Percentiles rank a stretch among this genome's conserved stretches.
Evolutionary conservation across 2,329 filamentous ascomycete species (phyloP).

Genomic region (Pseudogymnoascus sp.): DNA sequence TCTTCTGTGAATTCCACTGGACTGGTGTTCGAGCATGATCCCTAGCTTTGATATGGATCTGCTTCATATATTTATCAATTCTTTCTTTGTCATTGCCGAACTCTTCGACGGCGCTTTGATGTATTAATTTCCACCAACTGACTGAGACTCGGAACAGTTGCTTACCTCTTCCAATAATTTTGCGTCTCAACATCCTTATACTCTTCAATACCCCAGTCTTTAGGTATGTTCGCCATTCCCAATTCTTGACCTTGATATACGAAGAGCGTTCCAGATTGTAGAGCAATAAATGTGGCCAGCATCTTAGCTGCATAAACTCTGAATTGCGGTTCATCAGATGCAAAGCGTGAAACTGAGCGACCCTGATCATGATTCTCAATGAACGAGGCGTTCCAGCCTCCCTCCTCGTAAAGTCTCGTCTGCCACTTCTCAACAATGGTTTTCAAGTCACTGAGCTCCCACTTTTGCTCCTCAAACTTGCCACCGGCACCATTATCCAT

Average conservation of each 20-base stretch:
- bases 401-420: conserved; percentile 40
- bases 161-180: conserved; percentile 38
- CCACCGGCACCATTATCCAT: conserved; percentile 38
- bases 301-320: conserved; percentile 43
- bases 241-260: conserved; percentile 55
- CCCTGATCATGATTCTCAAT: conserved; percentile 51
- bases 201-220: conserved; percentile 51
- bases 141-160: conserved; percentile 18
- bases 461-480: conserved; percentile 39
- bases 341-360: conserved; percentile 41
- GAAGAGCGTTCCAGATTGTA: conserved; percentile 47
- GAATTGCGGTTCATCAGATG: conserved; percentile 35
- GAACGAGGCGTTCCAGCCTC: conserved; percentile 50
- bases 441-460: conserved; percentile 34
- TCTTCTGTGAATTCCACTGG: conserved; percentile 47
- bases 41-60: conserved; percentile 51
- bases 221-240: conserved; percentile 49
- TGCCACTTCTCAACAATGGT: conserved; percentile 43
- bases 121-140: conserved; percentile 7
- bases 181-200: conserved; percentile 60
- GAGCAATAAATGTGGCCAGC: conserved; percentile 41
- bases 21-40: conserved; percentile 67
- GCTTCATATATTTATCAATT: conserved; percentile 33
- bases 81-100: conserved; percentile 32
- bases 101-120: conserved; percentile 26